Conservation (phyloP, 1,284 basidiomycete genomes). For the Boletus semigastroideus region DNA sequence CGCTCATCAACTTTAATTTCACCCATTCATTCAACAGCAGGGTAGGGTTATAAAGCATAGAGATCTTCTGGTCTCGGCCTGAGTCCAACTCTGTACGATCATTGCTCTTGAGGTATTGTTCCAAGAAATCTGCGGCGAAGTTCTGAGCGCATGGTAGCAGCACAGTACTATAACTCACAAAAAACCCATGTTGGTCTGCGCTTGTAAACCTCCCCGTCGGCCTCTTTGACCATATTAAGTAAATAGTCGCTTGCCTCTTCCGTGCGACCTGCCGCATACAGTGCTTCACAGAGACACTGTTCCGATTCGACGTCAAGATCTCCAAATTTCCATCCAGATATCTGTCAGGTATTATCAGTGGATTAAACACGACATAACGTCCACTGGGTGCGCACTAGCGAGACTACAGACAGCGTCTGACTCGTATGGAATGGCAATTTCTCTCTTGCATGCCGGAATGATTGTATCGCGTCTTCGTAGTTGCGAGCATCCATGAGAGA, state of each 20-base stretch:
- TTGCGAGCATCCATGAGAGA: neutral
- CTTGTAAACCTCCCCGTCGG: neutral
- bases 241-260: neutral
- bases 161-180: neutral
- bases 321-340: constrained; percentile 10
- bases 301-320: neutral
- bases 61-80: neutral
- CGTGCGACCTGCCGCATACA: neutral
- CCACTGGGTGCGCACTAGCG: neutral
- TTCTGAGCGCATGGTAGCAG: neutral
- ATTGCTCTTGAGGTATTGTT: neutral
- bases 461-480: constrained; percentile 1
- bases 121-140: neutral
- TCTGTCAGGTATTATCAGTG: neutral
- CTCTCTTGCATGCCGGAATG: neutral
- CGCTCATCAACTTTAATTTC: neutral
- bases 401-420: neutral
- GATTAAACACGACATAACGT: too few species aligned
- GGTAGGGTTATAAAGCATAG: neutral
- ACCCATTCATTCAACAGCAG: constrained; percentile 3
- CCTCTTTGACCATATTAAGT: neutral
- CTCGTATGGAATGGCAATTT: neutral
- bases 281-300: constrained; percentile 1
- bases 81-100: too few species aligned
- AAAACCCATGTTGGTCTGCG: neutral